Base-by-base conservation (phyloP, 2,329 filamentous ascomycete genomes). In the Pochonia chlamydosporia region DNA sequence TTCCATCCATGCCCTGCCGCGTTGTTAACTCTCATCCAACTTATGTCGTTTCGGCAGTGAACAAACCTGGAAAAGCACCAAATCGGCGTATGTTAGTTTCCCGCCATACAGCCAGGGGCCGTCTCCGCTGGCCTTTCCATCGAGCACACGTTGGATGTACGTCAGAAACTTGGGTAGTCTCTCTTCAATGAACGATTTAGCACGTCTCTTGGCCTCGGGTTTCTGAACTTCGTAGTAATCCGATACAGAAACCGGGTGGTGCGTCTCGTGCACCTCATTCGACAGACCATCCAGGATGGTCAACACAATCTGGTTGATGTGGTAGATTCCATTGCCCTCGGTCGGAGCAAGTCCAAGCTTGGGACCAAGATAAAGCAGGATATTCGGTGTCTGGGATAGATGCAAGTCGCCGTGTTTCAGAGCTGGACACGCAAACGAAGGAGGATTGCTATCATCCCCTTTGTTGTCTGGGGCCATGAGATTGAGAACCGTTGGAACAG, bases 201-300 rank as follows among this genome's bases (percentile, higher is more conserved):
- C 73, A 51, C 73, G 77, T 49, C 71, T 72, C 58, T 81, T 66
- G 14, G 81, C 73, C 61, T 88, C 87, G 1, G 73, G 68, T 62
- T 84, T 88, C 65, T 92, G 87, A 23, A 90, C 84, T 58, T 89
- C 85, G 57, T 90, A 92, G 62, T 83, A 85, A 4, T 76, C 60
- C 1, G 63, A 60, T 0, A 68, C 59, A 2, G 78, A 73, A 44
- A 89, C 69, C 1, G 87, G 87, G 58, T 92, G 87, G 61, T 92
- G 87, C 23, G 79, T 82, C 56, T 91, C 85, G 60, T 91, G 87
- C 1, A 80, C 63, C 66, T 91, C 87, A 54, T 84, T 82, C 57
- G 78, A 79, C 40, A 91, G 64, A 1, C 78, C 78, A 56, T 92
- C 87, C 16, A 91, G 65, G 1, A 85, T 82, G 3, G 87, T 90